These are phyloP conservation scores for Backusella tuberculispora DNA, from an alignment of 192 early-diverging fungal genomes.

Conservation along the genomic window DNA sequence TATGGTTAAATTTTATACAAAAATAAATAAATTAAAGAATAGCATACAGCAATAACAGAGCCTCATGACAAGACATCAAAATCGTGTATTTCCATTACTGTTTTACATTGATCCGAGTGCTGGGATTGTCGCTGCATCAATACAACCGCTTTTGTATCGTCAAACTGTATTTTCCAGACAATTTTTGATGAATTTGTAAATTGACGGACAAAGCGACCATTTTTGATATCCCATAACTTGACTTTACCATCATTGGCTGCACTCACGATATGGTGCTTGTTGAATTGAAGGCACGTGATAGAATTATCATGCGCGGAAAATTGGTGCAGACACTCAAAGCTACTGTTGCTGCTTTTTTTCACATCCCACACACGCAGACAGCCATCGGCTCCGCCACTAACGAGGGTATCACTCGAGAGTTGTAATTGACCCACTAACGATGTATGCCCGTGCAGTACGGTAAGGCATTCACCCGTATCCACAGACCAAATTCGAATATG, in stretches of 20 bases:
- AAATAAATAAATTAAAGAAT: conserved; percentile 8
- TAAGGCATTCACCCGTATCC: conserved; percentile 72
- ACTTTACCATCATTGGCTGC: conserved; percentile 89
- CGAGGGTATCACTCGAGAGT: conserved; percentile 61
- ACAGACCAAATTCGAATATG: conserved; percentile 92
- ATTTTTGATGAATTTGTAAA: conserved; percentile 77
- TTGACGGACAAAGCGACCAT: conserved; percentile 83
- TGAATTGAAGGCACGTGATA: conserved; percentile 97
- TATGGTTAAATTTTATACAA: not conserved
- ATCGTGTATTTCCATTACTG: conserved; percentile 47
- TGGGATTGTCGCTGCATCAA: conserved; percentile 49
- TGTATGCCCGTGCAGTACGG: conserved; percentile 88
- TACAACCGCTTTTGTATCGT: conserved; percentile 58
- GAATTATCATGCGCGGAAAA: conserved; percentile 77
- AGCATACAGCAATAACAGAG: not conserved
- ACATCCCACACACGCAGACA: conserved; percentile 94
- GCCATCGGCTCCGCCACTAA: conserved; percentile 94
- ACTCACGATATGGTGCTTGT: conserved; percentile 84
- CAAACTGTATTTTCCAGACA: conserved; percentile 79
- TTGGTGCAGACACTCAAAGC: conserved; percentile 60
- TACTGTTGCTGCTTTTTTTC: conserved; percentile 30
- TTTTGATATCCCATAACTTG: conserved; percentile 93
- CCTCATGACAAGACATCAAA: conserved; percentile 29
- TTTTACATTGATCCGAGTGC: conserved; percentile 28
- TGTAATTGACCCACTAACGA: conserved; percentile 85